phyloP scores from a whole-genome alignment of 2,329 filamentous ascomycete species.

The Incumbomyces lentus region DNA sequence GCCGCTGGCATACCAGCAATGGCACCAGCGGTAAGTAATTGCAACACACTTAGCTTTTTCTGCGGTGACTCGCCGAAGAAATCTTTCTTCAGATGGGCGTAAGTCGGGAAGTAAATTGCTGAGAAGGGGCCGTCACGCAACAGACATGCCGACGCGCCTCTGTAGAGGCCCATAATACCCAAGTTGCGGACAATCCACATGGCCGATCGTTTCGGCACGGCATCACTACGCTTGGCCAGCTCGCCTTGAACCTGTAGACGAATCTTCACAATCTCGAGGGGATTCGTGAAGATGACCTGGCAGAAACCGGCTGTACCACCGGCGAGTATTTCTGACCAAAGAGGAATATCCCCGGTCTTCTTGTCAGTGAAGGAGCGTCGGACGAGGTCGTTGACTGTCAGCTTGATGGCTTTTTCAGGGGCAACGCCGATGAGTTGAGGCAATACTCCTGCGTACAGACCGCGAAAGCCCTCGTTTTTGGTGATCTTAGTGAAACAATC shows the following conservation, averaged over 20 bases:
- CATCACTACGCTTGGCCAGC: conserved; percentile 75
- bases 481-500: conserved; percentile 93
- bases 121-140: conserved; percentile 96
- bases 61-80: conserved; percentile 73
- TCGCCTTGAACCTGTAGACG: conserved; percentile 95
- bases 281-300: conserved; percentile 98
- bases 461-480: conserved; percentile 78
- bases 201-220: conserved; percentile 75
- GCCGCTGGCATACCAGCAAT: conserved; percentile 87
- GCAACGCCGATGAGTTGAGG: conserved; percentile 95
- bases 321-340: conserved; percentile 66
- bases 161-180: conserved; percentile 89
- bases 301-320: conserved; percentile 85
- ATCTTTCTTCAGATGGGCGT: conserved; percentile 88
- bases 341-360: conserved; percentile 61
- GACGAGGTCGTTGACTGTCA: conserved; percentile 93
- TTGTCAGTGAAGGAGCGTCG: conserved; percentile 64
- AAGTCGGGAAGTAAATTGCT: conserved; percentile 96
- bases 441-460: conserved; percentile 86
- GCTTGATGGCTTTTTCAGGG: conserved; percentile 98
- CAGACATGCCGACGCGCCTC: conserved; percentile 87
- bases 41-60: conserved; percentile 79
- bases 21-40: conserved; percentile 87
- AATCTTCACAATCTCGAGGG: conserved; percentile 98
- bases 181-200: conserved; percentile 97